Base-by-base conservation (phyloP, 2,329 filamentous ascomycete species). In the Cordyceps javanica region DNA sequence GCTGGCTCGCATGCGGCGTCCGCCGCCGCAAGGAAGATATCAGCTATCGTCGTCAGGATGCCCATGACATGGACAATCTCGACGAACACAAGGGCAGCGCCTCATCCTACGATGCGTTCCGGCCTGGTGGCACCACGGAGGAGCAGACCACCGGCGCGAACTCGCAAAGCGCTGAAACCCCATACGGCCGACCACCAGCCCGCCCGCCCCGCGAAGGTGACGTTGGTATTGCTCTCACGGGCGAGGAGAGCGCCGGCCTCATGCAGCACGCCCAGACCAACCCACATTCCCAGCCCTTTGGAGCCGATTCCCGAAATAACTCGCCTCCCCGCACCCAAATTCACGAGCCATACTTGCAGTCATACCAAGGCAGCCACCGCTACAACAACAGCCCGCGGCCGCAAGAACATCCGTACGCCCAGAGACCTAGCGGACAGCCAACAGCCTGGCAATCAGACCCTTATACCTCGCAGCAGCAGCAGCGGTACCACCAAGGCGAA, bases 1-100 rank as follows among this genome's bases (percentile, higher is more conserved):
- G 88, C 64, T 96, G 91, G 91, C 75, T 95, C 21, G 87, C 92
- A 61, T 83, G 90, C 16, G 90, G 90, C 42, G 80, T 83, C 55
- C 87, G 83, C 68, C 72, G 76, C 60, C 81, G 88, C 59, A 77
- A 78, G 63, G 66, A 77, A 19, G 81, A 85, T 60, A 56, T 70
- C 41, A 81, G 78, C 63, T 83, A 83, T 64, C 70, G 72, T 60
- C 60, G 72, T 57, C 72, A 75, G 41, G 66, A 62, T 42, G 60
- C 59, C 55, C 62, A 73, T 41, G 73, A 75, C 61, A 64, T 73
- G 65, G 66, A 76, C 62, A 61, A 73, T 62, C 63, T 77, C 63
- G 64, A 68, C 64, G 58, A 72, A 65, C 65, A 46, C 30, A 65
- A 67, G 58, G 44, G 45, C 13, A 57, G 58, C 39, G 54, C 30